Evolutionary conservation across 2,329 filamentous ascomycete genomes (phyloP).

Genomic region (Venturia asperata): DNA sequence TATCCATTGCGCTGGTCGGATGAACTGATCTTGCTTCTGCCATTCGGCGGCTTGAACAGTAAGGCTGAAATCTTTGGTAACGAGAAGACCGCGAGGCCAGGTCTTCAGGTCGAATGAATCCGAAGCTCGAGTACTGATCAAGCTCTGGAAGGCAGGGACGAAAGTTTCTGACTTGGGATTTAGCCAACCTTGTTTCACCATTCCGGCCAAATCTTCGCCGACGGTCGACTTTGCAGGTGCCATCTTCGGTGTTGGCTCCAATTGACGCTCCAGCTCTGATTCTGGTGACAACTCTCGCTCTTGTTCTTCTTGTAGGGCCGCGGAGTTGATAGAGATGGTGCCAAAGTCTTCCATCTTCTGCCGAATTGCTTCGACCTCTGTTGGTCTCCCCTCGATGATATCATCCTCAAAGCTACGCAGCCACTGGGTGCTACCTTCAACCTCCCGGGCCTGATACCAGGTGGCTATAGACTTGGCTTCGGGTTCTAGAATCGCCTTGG

Average conservation of each 20-base stretch:
- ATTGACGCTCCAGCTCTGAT: not conserved
- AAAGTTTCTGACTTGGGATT: conserved; percentile 32
- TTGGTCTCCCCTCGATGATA: not conserved
- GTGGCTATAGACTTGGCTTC: not conserved
- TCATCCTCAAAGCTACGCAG: not conserved
- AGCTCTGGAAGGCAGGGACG: conserved; percentile 37
- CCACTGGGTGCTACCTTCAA: not conserved
- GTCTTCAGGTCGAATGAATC: conserved; percentile 35
- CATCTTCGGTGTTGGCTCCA: conserved; percentile 26
- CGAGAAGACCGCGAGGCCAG: conserved; percentile 38
- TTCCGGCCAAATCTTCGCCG: conserved; percentile 41
- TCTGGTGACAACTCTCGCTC: conserved; percentile 2
- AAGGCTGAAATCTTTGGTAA: conserved; percentile 45
- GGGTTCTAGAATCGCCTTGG: not conserved
- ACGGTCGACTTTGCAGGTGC: conserved; percentile 40
- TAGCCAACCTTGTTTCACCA: conserved; percentile 27
- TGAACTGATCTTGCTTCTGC: conserved; percentile 40
- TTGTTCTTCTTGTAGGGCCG: not conserved
- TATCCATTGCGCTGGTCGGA: conserved; percentile 51
- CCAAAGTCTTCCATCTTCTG: conserved; percentile 7
- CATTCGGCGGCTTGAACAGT: conserved; percentile 35
- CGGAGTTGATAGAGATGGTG: not conserved
- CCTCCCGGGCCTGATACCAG: not conserved
- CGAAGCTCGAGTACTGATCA: conserved; percentile 11
- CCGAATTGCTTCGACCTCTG: not conserved